Evolutionary conservation across 2,329 filamentous ascomycete species (phyloP).

Genomic region (Cryphonectria japonica): DNA sequence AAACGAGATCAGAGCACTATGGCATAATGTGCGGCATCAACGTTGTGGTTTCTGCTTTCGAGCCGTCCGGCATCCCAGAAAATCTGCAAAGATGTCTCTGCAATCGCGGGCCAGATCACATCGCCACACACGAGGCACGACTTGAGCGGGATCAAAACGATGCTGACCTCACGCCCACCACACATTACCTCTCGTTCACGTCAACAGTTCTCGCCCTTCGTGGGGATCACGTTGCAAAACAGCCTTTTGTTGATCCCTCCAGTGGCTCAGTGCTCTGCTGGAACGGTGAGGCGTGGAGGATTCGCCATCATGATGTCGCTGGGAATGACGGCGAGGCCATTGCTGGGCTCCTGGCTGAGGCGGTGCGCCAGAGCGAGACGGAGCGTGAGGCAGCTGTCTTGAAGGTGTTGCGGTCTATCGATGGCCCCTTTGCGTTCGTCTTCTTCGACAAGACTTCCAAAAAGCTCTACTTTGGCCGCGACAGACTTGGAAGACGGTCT

Average conservation of each 20-base stretch:
- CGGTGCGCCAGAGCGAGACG: conserved; percentile 37
- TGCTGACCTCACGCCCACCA: conserved; percentile 32
- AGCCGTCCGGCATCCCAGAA: conserved; percentile 37
- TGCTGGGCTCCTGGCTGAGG: conserved; percentile 60
- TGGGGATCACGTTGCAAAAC: conserved; percentile 69
- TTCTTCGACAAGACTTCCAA: conserved; percentile 70
- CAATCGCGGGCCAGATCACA: conserved; percentile 64
- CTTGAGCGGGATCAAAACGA: conserved; percentile 31
- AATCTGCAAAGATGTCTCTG: conserved; percentile 51
- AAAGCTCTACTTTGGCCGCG: conserved; percentile 79
- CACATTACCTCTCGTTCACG: conserved; percentile 62
- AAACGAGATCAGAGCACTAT: conserved; percentile 4
- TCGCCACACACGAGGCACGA: conserved; percentile 47
- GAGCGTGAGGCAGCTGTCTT: conserved; percentile 45
- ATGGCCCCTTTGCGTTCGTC: conserved; percentile 88
- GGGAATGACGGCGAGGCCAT: conserved; percentile 81
- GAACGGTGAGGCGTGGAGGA: conserved; percentile 95
- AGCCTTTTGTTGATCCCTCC: conserved; percentile 68
- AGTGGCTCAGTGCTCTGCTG: conserved; percentile 79
- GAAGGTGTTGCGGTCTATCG: conserved; percentile 61
- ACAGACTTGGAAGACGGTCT: conserved; percentile 85
- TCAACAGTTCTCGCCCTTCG: conserved; percentile 93
- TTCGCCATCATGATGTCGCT: conserved; percentile 59
- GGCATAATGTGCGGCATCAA: conserved; percentile 65
- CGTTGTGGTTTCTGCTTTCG: conserved; percentile 48